Base-by-base conservation (phyloP, 2,329 filamentous ascomycete species). In the Fusarium burgessii region DNA sequence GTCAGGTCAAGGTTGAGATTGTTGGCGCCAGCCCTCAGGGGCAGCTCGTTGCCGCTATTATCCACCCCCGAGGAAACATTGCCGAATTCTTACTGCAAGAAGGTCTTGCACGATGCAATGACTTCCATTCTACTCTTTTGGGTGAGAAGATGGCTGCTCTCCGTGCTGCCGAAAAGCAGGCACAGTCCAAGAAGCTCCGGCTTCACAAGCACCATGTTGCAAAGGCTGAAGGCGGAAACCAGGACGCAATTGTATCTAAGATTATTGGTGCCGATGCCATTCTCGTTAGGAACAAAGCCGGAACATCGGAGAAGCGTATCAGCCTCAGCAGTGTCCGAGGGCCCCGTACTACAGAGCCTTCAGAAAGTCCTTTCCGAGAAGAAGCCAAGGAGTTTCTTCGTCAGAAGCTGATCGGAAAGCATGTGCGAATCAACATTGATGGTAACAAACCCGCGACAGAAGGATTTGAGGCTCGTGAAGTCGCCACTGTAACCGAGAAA, bases 331-430 rank as follows among this genome's bases (percentile, higher is more conserved):
- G 95, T 79, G 89, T 98, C 65, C 91, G 96, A 68, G 95, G 96
- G 62, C 96, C 96, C n/a, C 95, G 97, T 78, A 89, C 92, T 6
- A 92, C 90, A 50, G 95, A 98, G 80, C 89, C 93, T 23, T 92
- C 93, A 62, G 95, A 98, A 81, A 88, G 93, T 42, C 94, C 94
- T 0, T 99, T 95, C 85, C 89, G 90, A 73, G 92, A 96, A 15
- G 95, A 98, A 78, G 95, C 96, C 35, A 99, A 99, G 85, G 96
- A 99, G 80, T 98, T 95, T 79, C 81, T 98, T 71, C 91, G 96
- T 59, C 97, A 97, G 86, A 94, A 91, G 80, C 82, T 98, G 35
- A 99, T 99, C 77, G 96, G 95, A 67, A 99, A 99, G 86, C 93
- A 97, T 73, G 94, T 98, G 72, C 93, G 92, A 80, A 90, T 98